These are phyloP conservation scores for Cyclostephanos invisitatus DNA, from an alignment of 108 stramenopile species.

Conservation along the genomic window DNA sequence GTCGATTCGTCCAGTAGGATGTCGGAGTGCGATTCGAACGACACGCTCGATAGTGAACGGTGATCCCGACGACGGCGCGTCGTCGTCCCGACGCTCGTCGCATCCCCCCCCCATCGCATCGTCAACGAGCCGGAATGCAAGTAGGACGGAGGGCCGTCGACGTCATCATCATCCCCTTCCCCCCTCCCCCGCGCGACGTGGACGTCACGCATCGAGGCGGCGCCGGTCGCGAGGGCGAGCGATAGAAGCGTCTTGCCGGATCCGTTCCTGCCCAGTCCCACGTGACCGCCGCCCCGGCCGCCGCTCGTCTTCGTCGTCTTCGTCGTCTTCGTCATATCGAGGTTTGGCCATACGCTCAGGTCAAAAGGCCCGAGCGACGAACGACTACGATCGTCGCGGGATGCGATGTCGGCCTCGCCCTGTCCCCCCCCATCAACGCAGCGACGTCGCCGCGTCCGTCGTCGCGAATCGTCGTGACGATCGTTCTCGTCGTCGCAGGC, in stretches of 20 bases:
- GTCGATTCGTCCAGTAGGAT: constrained; percentile 37
- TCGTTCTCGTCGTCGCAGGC: not conserved
- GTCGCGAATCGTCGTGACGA: not conserved
- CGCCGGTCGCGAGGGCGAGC: constrained; percentile 10
- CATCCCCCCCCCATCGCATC: constrained; percentile 7
- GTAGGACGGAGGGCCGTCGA: constrained; percentile 19
- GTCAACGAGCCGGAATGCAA: constrained; percentile 21
- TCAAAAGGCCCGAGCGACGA: constrained; percentile 15
- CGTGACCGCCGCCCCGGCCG: constrained; percentile 64
- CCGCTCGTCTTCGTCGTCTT: not conserved
- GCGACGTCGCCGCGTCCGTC: not conserved
- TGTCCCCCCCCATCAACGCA: not conserved
- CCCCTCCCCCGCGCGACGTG: not conserved
- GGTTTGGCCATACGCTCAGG: constrained; percentile 35
- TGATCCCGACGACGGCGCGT: constrained; percentile 8
- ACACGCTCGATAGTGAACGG: constrained; percentile 52
- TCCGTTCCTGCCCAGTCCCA: constrained; percentile 58
- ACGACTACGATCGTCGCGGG: not conserved
- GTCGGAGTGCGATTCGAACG: constrained; percentile 74
- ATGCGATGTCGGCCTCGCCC: not conserved
- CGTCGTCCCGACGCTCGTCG: too few species aligned
- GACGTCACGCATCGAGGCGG: not conserved
- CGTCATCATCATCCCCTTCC: too few species aligned
- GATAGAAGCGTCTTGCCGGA: constrained; percentile 54
- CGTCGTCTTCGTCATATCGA: constrained; percentile 4